These are phyloP conservation scores for Guillardia theta DNA, from an alignment of 78 protist species.

Conservation along the genomic window DNA sequence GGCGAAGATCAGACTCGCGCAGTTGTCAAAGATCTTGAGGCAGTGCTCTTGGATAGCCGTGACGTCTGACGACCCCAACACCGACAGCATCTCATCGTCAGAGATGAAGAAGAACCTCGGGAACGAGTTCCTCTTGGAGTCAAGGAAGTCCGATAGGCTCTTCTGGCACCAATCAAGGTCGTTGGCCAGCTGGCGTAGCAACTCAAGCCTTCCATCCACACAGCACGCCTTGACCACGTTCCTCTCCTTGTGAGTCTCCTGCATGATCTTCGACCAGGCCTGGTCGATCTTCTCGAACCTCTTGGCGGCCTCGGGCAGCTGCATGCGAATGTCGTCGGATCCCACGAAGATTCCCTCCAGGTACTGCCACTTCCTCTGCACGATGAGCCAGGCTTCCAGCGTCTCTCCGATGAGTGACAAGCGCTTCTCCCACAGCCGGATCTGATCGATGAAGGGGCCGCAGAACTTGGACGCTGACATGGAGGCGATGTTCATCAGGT, in stretches of 20 bases:
- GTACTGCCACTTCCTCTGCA: conserved; percentile 89
- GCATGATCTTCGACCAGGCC: conserved; percentile 72
- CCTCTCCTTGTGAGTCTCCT: conserved; percentile 55
- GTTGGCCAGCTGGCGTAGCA: conserved; percentile 49
- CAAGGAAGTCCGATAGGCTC: conserved; percentile 81
- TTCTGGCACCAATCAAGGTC: conserved; percentile 82
- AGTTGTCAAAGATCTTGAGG: conserved; percentile 85
- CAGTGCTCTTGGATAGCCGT: conserved; percentile 84
- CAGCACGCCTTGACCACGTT: conserved; percentile 69
- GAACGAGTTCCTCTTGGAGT: conserved; percentile 83
- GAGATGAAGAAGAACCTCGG: conserved; percentile 94
- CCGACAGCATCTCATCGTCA: conserved; percentile 90
- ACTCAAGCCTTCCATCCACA: conserved; percentile 64
- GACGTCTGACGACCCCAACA: conserved; percentile 77
- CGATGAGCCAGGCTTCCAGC: conserved; percentile 76
- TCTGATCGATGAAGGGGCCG: conserved; percentile 58
- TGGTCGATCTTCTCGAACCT: conserved; percentile 75
- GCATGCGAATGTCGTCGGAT: conserved; percentile 83
- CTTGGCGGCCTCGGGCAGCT: conserved; percentile 89
- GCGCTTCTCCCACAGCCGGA: conserved; percentile 77
- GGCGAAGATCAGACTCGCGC: conserved; percentile 62
- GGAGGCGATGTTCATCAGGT: conserved; percentile 67
- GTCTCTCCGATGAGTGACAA: conserved; percentile 73
- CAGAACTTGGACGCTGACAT: conserved; percentile 67
- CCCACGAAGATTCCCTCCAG: conserved; percentile 87